phyloP scores from a whole-genome alignment of 768 basidiomycete species.

The Mycena kentingensis region DNA sequence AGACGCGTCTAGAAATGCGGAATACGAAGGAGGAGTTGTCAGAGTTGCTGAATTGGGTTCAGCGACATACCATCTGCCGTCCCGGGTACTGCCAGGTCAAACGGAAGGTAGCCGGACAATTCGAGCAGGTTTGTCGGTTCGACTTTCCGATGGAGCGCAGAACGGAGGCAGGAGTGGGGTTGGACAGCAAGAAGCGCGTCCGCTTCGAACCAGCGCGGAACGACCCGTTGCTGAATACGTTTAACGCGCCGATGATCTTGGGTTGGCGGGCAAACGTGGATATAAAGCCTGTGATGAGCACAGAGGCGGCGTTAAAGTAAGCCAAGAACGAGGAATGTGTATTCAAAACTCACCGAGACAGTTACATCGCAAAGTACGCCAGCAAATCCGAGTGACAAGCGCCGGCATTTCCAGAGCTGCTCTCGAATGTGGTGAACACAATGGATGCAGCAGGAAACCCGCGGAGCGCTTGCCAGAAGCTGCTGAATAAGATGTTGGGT shows the following conservation, averaged over 20 bases:
- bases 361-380: slow-evolving; percentile 23
- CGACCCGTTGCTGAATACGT: slow-evolving; percentile 24
- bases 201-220: slow-evolving; percentile 17
- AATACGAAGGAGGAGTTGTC: slow-evolving; percentile 27
- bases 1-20: not conserved
- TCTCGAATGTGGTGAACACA: slow-evolving; percentile 1
- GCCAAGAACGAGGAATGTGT: too few relatives aligned
- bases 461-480: slow-evolving; percentile 26
- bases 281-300: slow-evolving; percentile 24
- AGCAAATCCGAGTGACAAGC: slow-evolving; percentile 15
- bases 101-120: slow-evolving; percentile 19
- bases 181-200: slow-evolving; percentile 15
- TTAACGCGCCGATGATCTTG: slow-evolving; percentile 24
- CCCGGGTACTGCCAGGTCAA: slow-evolving; percentile 28
- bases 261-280: slow-evolving; percentile 29
- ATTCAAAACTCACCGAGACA: not conserved
- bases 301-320: slow-evolving; percentile 16
- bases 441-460: slow-evolving; percentile 13
- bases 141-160: slow-evolving; percentile 13
- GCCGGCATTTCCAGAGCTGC: slow-evolving; percentile 21
- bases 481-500: slow-evolving; percentile 27
- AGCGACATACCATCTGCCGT: slow-evolving; percentile 25
- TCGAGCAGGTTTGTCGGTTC: slow-evolving; percentile 19
- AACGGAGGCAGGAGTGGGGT: not conserved
- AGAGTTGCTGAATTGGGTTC: slow-evolving; percentile 25